phyloP scores from a whole-genome alignment of 2,329 filamentous ascomycete genomes.

The Phyllosticta citrichinensis region DNA sequence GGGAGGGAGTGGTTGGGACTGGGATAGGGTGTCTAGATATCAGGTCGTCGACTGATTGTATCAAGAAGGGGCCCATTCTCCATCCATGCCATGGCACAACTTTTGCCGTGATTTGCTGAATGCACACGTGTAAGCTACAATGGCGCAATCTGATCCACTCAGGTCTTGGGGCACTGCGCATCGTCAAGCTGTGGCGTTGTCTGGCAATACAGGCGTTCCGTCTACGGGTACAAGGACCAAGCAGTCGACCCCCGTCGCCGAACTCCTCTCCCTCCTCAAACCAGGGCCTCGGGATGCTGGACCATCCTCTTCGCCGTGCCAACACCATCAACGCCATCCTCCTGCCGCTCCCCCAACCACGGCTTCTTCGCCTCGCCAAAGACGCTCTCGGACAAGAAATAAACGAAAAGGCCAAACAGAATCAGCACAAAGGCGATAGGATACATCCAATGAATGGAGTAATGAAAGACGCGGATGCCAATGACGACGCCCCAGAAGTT shows the following conservation, averaged over 20 bases:
- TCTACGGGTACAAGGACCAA: no score
- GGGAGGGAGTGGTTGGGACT: no score
- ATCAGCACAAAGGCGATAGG: slow-evolving; percentile 93
- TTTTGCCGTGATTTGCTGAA: no score
- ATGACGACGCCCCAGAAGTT: slow-evolving; percentile 98
- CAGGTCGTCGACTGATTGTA: no score
- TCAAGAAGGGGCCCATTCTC: no score
- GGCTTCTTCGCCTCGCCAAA: slow-evolving; percentile 88
- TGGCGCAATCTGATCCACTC: no score
- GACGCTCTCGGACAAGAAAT: slow-evolving; percentile 74
- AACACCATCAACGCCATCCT: slow-evolving; percentile 65
- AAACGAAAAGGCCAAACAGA: slow-evolving; percentile 72
- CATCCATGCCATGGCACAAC: no score
- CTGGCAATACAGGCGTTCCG: no score
- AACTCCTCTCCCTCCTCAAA: slow-evolving; percentile 16
- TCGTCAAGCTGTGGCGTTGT: no score
- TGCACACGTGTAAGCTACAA: no score
- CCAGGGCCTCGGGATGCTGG: slow-evolving; percentile 29
- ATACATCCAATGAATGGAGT: slow-evolving; percentile 78
- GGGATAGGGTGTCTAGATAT: no score
- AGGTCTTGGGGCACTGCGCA: no score
- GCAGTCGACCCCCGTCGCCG: neutral
- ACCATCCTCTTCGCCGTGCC: slow-evolving; percentile 70
- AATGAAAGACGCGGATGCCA: slow-evolving; percentile 75
- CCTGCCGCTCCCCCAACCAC: slow-evolving; percentile 84